These are phyloP conservation scores for Sorghum bicolor DNA, from an alignment of 176 grass and related monocot species.

Conservation along the genomic window Sorghum_bicolor_NCBIv3 NC_012874.2:43070001-43070500, in stretches of 20 bases:
- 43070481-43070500: constrained; percentile 27
- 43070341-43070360: constrained; percentile 22
- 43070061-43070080: background rate
- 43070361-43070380: constrained; percentile 25
- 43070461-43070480: constrained; percentile 76
- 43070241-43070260: constrained; percentile 26
- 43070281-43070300: constrained; percentile 75
- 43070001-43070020: background rate
- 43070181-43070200: constrained; percentile 55
- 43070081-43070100: background rate
- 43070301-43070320: constrained; percentile 63
- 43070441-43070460: constrained; percentile 58
- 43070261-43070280: constrained; percentile 50
- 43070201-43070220: constrained; percentile 52
- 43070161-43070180: constrained; percentile 52
- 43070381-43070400: constrained; percentile 13
- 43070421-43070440: constrained; percentile 47
- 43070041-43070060: background rate
- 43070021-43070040: background rate
- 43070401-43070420: constrained; percentile 32
- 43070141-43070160: constrained; percentile 34
- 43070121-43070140: constrained; percentile 15
- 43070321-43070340: constrained; percentile 72
- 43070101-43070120: constrained; percentile 31
- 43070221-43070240: background rate